Evolutionary conservation across 164 flowering plant genomes (phyloP), one percentile per base, ranked within the genome.

Genomic region (Vitis labrusca): DNA sequence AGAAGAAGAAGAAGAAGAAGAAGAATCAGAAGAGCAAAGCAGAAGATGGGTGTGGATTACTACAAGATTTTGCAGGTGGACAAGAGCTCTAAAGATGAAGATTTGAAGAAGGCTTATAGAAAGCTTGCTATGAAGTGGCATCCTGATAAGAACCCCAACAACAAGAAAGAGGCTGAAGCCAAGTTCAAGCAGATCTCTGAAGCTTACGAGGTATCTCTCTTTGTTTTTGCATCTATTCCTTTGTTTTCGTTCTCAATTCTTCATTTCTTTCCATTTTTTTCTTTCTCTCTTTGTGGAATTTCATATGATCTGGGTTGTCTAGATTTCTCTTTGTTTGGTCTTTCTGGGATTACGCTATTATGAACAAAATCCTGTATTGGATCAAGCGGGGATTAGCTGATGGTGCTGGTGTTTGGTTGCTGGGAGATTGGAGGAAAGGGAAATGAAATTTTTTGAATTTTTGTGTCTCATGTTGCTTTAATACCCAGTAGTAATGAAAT

Each of bases 181-280:
- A 85, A 85, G 67, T 85, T 85, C 79, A 85, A 85, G 61, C 80
- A 85, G 77, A 83, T 85, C 73, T 85, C 88, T 19, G 88, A 83
- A 70, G 88, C 88, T 11, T 85, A 85, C 61, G 88, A 83, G 71
- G 86, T 85, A 66, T 0, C 10, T 37, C 56, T 17, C 5, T 11
- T 29, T 29, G 49, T 59, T 27, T 57, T 11, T 10, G 44, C 44
- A 37, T 23, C 47, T 10, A 11, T 60, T 6, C 51, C 30, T 58
- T 6, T 49, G 17, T 66, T 44, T 50, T 29, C 19, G 14, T 23
- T n/a, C 8, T 27, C 7, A 52, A 60, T 51, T 16, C 12, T 65
- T 29, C 29, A 14, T 3, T 30, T 52, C 56, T 49, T 50, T 14
- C 17, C 29, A n/a, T 29, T 23, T 16, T 27, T 68, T 5, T 58